Evolutionary conservation across 495 filamentous ascomycete genomes (phyloP).

Genomic region (Neurospora sp.): DNA sequence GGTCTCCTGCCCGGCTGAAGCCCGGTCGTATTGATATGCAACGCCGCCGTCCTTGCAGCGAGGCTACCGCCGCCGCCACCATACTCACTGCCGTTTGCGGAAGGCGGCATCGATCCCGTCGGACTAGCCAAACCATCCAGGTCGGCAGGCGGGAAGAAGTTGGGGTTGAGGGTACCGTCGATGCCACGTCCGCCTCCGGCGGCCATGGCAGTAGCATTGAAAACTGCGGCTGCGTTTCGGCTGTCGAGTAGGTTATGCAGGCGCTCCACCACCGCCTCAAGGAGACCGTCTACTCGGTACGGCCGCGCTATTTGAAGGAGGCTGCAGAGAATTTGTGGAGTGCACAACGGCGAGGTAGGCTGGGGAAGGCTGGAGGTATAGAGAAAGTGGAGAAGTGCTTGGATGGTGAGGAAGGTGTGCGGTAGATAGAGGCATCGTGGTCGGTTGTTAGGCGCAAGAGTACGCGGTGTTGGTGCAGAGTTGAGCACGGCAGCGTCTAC

Average conservation of each 20-base stretch:
- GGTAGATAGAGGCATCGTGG: slow-evolving; percentile 87
- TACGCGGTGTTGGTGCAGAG: slow-evolving; percentile 37
- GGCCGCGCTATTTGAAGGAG: slow-evolving; percentile 88
- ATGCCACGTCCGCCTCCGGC: slow-evolving; percentile 80
- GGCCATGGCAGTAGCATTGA: slow-evolving; percentile 97
- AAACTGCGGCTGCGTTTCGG: slow-evolving; percentile 89
- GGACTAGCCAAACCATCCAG: slow-evolving; percentile 16
- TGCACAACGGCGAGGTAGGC: slow-evolving; percentile 67
- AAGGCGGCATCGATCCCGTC: slow-evolving; percentile 15
- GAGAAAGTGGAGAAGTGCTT: slow-evolving; percentile 80
- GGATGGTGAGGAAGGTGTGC: slow-evolving; percentile 78
- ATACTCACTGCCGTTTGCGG: slow-evolving; percentile 10
- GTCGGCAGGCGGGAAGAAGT: slow-evolving; percentile 28
- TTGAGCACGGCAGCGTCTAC: slow-evolving; percentile 33
- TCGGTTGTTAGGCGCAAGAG: slow-evolving; percentile 57
- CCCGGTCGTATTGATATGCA: slow-evolving; percentile 29
- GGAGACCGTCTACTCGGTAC: slow-evolving; percentile 82
- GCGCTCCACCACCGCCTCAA: slow-evolving; percentile 85
- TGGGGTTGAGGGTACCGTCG: slow-evolving; percentile 38
- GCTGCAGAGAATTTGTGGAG: slow-evolving; percentile 90
- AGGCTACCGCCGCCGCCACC: slow-evolving; percentile 7
- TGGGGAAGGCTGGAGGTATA: slow-evolving; percentile 84
- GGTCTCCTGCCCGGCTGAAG: slow-evolving; percentile 22
- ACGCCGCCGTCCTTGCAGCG: slow-evolving; percentile 11
- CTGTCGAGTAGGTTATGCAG: slow-evolving; percentile 85